Base-by-base conservation (phyloP, 2,329 filamentous ascomycete genomes). In the Trichoderma breve region DNA sequence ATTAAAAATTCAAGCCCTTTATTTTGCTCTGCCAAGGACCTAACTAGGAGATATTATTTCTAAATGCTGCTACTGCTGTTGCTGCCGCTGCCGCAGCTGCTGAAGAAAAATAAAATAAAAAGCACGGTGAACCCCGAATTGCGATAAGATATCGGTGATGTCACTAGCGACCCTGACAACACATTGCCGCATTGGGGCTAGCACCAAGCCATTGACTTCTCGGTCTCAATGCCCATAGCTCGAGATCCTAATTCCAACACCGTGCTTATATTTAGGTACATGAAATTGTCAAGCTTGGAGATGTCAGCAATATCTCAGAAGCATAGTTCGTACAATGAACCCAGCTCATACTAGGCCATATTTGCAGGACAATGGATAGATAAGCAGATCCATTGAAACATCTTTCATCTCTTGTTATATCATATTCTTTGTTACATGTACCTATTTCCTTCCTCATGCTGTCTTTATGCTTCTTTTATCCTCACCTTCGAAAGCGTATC, bases 121-220 rank as follows among this genome's bases (percentile, higher is more conserved):
- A 60, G 47, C 21, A 30, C 9, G 18, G 5, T 58, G 34, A 26
- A 26, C 9, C 26, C 43, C 7, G 62, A 32, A 51, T 53, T 43
- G 62, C 62, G 62, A 65, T 65, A 65, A 65, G 62, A 32, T 65
- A 65, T 53, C 62, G 26, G 39, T 65, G 62, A 65, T 65, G 62
- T 65, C 62, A 65, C 62, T 11, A 18, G 24, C 3, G 61, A 3
- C 57, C 26, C 39, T 26, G 28, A 53, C 39, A 26, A 53, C 7
- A 21, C 2, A 53, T 6, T 21, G 62, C 39, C 62, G 30, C n/a
- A 65, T 65, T 65, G 26, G 62, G 62, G 3, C 7, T 65, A 65
- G 62, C 18, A 18, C 39, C 39, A 65, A 30, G 39, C 62, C 62
- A 26, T n/a, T 14, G 30, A 60, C 15, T 32, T 12, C 5, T 18